Conservation (phyloP, 805 yeast genomes). For the Ascoidea asiatica region DNA sequence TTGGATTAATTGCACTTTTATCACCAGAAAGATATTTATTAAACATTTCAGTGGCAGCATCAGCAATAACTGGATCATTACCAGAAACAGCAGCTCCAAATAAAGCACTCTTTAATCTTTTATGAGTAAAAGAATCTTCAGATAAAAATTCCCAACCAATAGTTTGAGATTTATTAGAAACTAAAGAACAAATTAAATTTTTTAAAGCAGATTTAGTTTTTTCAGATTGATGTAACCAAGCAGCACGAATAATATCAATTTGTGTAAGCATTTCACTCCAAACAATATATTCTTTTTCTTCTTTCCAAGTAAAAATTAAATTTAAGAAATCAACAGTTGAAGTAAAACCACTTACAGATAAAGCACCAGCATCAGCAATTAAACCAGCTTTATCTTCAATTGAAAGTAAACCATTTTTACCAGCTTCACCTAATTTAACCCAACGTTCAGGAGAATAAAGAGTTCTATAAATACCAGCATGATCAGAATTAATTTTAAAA, state of each 20-base stretch:
- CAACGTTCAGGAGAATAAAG: constrained; percentile 59
- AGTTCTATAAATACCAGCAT: constrained; percentile 65
- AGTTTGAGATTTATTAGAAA: constrained; percentile 35
- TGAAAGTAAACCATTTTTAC: constrained; percentile 41
- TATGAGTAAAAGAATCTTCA: constrained; percentile 42
- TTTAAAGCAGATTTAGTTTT: constrained; percentile 33
- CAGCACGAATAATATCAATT: constrained; percentile 32
- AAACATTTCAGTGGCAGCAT: constrained; percentile 36
- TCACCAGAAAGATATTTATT: constrained; percentile 46
- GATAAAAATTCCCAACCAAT: constrained; percentile 55
- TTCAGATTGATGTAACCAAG: constrained; percentile 42
- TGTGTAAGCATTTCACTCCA: constrained; percentile 48
- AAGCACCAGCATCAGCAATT: constrained; percentile 66
- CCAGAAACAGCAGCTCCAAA: constrained; percentile 46
- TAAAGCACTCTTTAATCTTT: constrained; percentile 54
- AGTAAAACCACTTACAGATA: constrained; percentile 59
- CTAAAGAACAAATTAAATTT: constrained; percentile 39
- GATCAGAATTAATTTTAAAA: constrained; percentile 61
- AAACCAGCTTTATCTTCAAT: constrained; percentile 71
- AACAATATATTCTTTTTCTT: constrained; percentile 49
- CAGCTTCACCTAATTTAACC: constrained; percentile 50
- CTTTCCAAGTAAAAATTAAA: constrained; percentile 46
- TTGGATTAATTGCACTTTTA: constrained; percentile 57
- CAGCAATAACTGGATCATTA: constrained; percentile 28
- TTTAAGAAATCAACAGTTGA: constrained; percentile 46